A percentile compares a stretch with the other conserved stretches of the same genome.
Conservation (phyloP, 164 flowering plant species). For the Cinnamomum micranthum region DNA sequence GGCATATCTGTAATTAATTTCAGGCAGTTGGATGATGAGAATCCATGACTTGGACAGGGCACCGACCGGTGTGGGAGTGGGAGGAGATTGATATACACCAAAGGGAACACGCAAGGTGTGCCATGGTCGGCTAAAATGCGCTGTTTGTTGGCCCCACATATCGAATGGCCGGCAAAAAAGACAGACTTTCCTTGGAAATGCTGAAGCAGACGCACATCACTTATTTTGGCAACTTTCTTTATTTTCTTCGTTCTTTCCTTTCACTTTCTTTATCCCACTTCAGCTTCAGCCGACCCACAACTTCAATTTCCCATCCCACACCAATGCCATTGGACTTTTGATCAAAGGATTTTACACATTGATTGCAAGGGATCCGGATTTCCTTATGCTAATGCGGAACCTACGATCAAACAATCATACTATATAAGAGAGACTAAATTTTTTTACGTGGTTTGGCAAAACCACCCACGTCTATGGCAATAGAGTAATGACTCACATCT, state of each 20-base stretch:
- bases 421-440: too few relatives aligned
- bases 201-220: neutral
- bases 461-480: rapidly evolving
- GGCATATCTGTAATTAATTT: too few relatives aligned
- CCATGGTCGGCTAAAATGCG: neutral
- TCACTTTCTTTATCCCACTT: neutral
- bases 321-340: too few relatives aligned
- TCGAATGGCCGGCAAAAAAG: neutral
- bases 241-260: neutral
- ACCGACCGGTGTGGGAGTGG: neutral
- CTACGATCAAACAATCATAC: too few relatives aligned
- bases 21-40: too few relatives aligned
- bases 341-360: too few relatives aligned
- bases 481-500: too few relatives aligned
- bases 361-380: too few relatives aligned
- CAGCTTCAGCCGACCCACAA: too few relatives aligned
- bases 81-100: neutral
- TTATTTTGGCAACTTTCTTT: neutral
- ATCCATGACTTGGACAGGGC: neutral
- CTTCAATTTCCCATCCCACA: too few relatives aligned
- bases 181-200: neutral
- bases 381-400: rapidly evolving
- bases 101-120: neutral
- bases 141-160: neutral
- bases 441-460: too few relatives aligned